These are phyloP conservation scores for Chlamydomonas eustigma DNA, from an alignment of 139 green algal species.

Conservation along the genomic window DNA sequence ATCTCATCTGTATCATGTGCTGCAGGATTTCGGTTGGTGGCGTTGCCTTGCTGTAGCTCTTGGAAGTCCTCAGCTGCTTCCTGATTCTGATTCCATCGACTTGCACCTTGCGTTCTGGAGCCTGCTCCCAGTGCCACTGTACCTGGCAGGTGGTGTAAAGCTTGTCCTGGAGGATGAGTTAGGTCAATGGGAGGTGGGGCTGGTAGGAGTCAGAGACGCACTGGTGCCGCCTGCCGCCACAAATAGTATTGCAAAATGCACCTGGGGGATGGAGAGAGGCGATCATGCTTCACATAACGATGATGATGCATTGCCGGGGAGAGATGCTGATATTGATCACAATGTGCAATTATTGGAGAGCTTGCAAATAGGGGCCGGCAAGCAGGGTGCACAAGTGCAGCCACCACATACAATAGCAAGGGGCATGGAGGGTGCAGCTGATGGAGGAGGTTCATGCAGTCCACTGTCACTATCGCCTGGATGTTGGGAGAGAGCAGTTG, in stretches of 20 bases:
- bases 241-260: no score
- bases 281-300: no score
- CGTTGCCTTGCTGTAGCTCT: slow-evolving; percentile 28
- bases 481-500: not conserved
- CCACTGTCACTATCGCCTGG: not conserved
- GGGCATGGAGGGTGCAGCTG: no score
- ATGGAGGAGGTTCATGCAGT: not conserved
- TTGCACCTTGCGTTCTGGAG: slow-evolving; percentile 30
- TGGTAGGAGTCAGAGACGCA: no score
- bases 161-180: slow-evolving; percentile 22
- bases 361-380: no score
- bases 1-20: not conserved
- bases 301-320: not conserved
- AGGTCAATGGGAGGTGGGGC: slow-evolving; percentile 1
- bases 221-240: no score
- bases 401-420: no score
- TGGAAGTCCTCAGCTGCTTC: slow-evolving; percentile 19
- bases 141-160: slow-evolving; percentile 12
- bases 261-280: no score
- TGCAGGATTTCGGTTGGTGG: slow-evolving; percentile 48
- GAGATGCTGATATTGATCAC: not conserved
- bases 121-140: slow-evolving; percentile 33
- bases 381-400: no score
- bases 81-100: slow-evolving; percentile 20
- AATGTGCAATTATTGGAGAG: no score